phyloP scores from a whole-genome alignment of 768 basidiomycete species.

The Kondoa subrosea region DNA sequence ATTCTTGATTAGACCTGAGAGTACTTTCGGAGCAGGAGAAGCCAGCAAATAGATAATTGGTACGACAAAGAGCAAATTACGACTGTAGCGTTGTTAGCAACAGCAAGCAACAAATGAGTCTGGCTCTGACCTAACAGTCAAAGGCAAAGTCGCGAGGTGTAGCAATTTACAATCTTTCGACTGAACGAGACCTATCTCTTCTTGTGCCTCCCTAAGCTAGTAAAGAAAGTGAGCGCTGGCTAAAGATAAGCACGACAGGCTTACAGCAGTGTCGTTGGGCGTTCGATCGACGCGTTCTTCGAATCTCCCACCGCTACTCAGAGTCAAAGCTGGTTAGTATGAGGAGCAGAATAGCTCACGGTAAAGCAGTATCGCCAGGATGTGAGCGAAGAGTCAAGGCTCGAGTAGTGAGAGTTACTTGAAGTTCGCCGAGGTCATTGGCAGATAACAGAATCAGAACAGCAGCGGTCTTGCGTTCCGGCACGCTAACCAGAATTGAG shows the following conservation, averaged over 20 bases:
- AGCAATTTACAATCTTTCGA: background rate
- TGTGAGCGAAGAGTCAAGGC: background rate
- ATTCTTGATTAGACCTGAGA: background rate
- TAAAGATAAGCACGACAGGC: background rate
- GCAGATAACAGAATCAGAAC: background rate
- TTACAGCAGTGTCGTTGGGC: background rate
- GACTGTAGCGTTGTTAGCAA: background rate
- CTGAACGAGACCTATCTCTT: background rate
- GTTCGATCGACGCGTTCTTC: background rate
- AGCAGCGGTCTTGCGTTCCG: background rate
- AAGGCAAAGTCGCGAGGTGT: background rate
- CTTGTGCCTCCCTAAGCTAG: background rate
- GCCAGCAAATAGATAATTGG: background rate
- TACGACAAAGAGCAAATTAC: background rate
- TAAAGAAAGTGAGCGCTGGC: background rate
- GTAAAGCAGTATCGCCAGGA: background rate
- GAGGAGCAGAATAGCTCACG: background rate
- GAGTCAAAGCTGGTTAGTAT: background rate
- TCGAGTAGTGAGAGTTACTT: background rate
- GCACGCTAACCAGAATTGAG: background rate
- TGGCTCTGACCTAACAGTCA: background rate
- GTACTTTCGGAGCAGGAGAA: background rate
- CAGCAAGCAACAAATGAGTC: background rate
- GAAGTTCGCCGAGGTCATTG: background rate
- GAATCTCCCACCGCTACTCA: background rate